Percentiles rank a stretch among this genome's conserved stretches.
Evolutionary conservation across 2,329 filamentous ascomycete genomes (phyloP).

Genomic region (Escovopsis weberi): DNA sequence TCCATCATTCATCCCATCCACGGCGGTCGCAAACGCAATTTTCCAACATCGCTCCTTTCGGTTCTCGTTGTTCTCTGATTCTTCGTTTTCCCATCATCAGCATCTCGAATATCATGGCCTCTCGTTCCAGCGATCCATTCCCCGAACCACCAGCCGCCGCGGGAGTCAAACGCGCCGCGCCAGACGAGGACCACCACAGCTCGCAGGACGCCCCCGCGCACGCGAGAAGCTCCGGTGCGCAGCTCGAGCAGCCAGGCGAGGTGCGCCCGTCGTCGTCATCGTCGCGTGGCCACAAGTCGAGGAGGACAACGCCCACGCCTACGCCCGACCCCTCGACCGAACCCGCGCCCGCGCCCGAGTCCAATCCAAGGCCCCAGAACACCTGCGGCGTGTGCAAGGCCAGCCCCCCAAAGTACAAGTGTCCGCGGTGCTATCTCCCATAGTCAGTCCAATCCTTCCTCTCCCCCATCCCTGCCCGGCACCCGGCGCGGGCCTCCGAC

Average conservation of each 20-base stretch:
- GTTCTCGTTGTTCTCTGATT: no score
- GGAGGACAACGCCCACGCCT: neutral
- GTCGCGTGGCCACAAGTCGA: neutral
- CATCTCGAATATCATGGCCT: neutral
- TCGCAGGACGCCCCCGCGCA: neutral
- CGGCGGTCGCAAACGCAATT: no score
- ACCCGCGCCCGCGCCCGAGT: neutral
- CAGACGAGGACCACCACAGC: neutral
- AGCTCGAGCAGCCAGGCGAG: neutral
- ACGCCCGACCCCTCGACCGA: neutral
- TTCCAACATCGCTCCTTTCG: no score
- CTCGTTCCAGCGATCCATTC: neutral
- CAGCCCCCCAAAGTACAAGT: conserved; percentile 45
- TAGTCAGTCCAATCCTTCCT: conserved; percentile 32
- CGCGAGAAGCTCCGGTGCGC: neutral
- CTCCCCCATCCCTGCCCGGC: no score
- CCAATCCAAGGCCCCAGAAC: conserved; percentile 1
- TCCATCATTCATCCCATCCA: no score
- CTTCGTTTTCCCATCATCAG: no score
- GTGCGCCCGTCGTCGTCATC: neutral
- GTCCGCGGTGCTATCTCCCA: conserved; percentile 39
- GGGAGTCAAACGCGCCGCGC: neutral
- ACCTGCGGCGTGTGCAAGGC: conserved; percentile 38
- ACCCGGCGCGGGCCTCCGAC: no score
- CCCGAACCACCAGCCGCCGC: neutral